These are phyloP conservation scores for Kluyveromyces nonfermentans DNA, from an alignment of 805 yeast species.

Conservation along the genomic window DNA sequence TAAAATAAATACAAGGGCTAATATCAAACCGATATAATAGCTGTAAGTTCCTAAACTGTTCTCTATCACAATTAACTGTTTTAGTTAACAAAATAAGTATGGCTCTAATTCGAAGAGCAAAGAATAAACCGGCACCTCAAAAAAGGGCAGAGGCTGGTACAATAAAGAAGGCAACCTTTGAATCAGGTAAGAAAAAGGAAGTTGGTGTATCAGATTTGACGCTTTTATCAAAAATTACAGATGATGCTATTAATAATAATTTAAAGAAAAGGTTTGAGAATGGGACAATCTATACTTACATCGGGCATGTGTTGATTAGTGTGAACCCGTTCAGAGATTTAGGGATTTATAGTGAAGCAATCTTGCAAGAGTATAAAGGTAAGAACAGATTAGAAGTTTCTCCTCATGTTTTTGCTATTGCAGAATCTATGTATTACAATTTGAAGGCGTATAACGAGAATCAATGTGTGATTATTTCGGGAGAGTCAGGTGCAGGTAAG, in stretches of 20 bases:
- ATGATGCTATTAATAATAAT: constrained; percentile 88
- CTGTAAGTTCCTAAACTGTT: not conserved
- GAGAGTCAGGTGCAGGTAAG: constrained; percentile 97
- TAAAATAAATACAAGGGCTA: not conserved
- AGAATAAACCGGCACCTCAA: constrained; percentile 47
- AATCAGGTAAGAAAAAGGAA: constrained; percentile 78
- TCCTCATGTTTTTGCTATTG: constrained; percentile 97
- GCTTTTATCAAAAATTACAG: constrained; percentile 75
- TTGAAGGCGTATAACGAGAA: constrained; percentile 88
- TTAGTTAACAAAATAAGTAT: constrained; percentile 27
- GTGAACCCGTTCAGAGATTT: constrained; percentile 94
- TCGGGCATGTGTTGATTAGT: constrained; percentile 89
- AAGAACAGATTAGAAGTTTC: constrained; percentile 93
- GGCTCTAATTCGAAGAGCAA: constrained; percentile 72
- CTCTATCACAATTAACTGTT: not conserved
- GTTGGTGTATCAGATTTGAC: constrained; percentile 98
- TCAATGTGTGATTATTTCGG: constrained; percentile 95
- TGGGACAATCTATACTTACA: constrained; percentile 84
- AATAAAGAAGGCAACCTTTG: constrained; percentile 85
- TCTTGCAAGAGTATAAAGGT: constrained; percentile 70
- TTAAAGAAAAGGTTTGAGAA: constrained; percentile 81
- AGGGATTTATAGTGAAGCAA: constrained; percentile 84
- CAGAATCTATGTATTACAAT: constrained; percentile 93
- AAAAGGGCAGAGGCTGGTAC: constrained; percentile 36
- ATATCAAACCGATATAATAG: not conserved